Base-by-base conservation (phyloP, 2,329 filamentous ascomycete genomes). In the Mycosphaerelloides madeirae region DNA sequence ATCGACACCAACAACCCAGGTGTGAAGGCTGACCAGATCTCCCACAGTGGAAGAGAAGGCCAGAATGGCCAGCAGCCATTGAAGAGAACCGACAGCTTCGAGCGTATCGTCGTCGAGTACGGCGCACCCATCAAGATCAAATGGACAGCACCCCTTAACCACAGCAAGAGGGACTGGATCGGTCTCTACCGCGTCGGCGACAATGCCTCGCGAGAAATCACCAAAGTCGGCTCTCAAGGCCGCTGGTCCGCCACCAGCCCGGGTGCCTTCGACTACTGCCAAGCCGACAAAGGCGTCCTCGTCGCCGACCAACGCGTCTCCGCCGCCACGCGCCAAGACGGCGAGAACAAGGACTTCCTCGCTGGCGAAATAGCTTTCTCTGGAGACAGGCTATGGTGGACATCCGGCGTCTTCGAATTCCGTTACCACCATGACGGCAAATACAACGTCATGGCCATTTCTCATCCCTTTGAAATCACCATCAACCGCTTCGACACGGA, bases 361-460 rank as follows among this genome's bases (percentile, higher is more conserved):
- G 76, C 79, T 11, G 93, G 93, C 33, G 88, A 95, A 64, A 83
- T 97, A 60, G 68, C 87, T 11, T 97, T 98, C 62, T 75, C 83
- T 8, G 90, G 93, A 37, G 90, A 97, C 70, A 95, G 95, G 69
- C 77, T 96, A 2, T 98, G 88, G 84, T 98, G 93, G 93, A 95
- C 86, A 0, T 86, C 91, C 49, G 93, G 93, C 43, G 86, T 94
- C 3, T 98, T 95, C 61, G 93, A 98, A 62, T 94, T 98, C 72
- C 83, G 93, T 31, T 96, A 96, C 68, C 93, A 98, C 68, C 93
- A 98, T 67, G 84, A 87, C 56, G 89, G 89, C 44, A 85, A 85
- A 59, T 89, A 98, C 68, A 87, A 85, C 55, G 90, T 95, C 61
- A 93, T 98, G 86, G 81, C 88, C 14, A 86, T 97, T 49, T 96